phyloP scores from a whole-genome alignment of 164 flowering plant species.

The Santalum album region DNA sequence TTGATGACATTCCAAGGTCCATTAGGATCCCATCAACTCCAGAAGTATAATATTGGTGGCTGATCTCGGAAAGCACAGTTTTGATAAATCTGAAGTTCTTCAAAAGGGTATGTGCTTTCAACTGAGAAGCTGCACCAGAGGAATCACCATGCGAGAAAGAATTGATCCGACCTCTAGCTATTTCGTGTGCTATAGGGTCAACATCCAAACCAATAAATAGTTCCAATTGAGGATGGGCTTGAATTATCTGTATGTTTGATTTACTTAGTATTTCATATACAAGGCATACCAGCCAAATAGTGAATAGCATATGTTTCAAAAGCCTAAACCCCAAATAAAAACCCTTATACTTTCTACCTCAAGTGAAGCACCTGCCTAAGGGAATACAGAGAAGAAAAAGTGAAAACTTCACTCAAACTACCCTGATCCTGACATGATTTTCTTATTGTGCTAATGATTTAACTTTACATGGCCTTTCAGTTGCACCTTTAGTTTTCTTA shows the following conservation, averaged over 20 bases:
- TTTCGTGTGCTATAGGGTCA: constrained; percentile 70
- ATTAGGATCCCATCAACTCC: constrained; percentile 85
- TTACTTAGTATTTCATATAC: neutral
- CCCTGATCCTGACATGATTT: too few species aligned
- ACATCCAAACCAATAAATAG: constrained; percentile 74
- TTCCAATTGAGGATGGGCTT: constrained; percentile 65
- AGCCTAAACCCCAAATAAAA: too few species aligned
- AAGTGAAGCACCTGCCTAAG: too few species aligned
- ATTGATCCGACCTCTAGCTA: constrained; percentile 41
- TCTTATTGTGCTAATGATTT: too few species aligned
- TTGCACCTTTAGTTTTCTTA: too few species aligned
- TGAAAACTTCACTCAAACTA: too few species aligned
- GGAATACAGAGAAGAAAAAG: too few species aligned
- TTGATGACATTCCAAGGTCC: constrained; percentile 99
- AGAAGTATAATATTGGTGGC: constrained; percentile 21
- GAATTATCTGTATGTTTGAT: constrained; percentile 48
- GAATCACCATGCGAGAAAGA: constrained; percentile 22
- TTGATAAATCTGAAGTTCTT: constrained; percentile 61
- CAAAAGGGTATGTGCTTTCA: constrained; percentile 33
- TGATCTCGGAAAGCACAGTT: constrained; percentile 43
- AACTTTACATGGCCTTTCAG: too few species aligned
- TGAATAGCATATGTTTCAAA: neutral
- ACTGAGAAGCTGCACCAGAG: constrained; percentile 11
- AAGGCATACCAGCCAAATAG: neutral
- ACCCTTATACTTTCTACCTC: too few species aligned